These are phyloP conservation scores for Mycena sanguinolenta DNA, from an alignment of 768 basidiomycete genomes.

Conservation along the genomic window DNA sequence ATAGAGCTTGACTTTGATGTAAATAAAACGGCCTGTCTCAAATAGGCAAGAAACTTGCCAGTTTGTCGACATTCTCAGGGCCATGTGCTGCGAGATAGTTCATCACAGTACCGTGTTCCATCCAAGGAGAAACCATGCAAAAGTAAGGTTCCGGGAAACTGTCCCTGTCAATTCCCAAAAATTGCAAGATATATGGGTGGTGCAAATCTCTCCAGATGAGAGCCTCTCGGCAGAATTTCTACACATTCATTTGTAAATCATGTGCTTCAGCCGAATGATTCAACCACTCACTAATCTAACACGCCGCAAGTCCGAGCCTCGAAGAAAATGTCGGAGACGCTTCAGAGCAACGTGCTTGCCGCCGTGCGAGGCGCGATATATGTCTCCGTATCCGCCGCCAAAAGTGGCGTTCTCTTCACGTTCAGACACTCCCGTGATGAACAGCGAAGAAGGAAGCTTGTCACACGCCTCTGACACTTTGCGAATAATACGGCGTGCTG, in stretches of 20 bases:
- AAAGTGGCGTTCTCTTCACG: constrained; percentile 21
- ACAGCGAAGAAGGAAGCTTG: constrained; percentile 32
- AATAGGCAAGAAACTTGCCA: constrained; percentile 15
- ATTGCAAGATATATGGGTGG: constrained; percentile 45
- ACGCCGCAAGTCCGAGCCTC: constrained; percentile 7
- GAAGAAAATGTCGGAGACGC: constrained; percentile 1
- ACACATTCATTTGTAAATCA: background rate
- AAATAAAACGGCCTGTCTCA: no score
- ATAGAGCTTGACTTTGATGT: constrained; percentile 23
- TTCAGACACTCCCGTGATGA: constrained; percentile 34
- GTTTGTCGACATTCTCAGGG: constrained; percentile 36
- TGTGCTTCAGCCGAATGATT: background rate
- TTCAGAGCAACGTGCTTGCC: constrained; percentile 4
- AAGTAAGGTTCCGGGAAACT: constrained; percentile 40
- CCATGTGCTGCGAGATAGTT: constrained; percentile 39
- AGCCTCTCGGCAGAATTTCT: constrained; percentile 47
- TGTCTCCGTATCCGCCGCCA: constrained; percentile 40
- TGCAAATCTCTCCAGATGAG: constrained; percentile 44
- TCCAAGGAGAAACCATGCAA: constrained; percentile 49
- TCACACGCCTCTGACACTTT: constrained; percentile 33
- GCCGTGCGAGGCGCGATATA: constrained; percentile 32
- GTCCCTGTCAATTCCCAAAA: constrained; percentile 45
- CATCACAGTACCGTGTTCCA: constrained; percentile 44
- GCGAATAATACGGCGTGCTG: constrained; percentile 25
- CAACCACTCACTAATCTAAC: background rate